phyloP scores from a whole-genome alignment of 192 early-diverging fungal species.

The Gonapodya sp. region DNA sequence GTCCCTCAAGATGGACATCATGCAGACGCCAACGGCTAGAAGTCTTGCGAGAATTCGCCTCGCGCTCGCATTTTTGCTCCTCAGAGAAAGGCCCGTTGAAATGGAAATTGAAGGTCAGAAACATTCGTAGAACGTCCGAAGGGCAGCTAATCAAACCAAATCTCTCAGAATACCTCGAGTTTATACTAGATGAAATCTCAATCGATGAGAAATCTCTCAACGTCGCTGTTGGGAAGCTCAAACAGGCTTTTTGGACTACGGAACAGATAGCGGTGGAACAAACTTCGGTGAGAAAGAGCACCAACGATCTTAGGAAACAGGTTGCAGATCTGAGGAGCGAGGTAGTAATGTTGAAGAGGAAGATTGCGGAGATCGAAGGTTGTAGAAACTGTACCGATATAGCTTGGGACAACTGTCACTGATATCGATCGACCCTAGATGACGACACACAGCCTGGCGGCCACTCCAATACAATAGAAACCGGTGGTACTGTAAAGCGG shows the following conservation, averaged over 20 bases:
- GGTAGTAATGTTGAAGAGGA: neutral
- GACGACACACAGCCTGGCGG: too few relatives aligned
- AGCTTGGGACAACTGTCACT: too few relatives aligned
- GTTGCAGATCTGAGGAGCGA: neutral
- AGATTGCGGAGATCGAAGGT: neutral
- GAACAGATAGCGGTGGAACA: neutral
- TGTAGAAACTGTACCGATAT: too few relatives aligned
- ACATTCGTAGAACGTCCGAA: too few relatives aligned
- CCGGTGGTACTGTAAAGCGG: too few relatives aligned
- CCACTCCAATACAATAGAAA: too few relatives aligned
- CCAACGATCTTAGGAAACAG: neutral
- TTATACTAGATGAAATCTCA: neutral
- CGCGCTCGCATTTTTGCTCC: neutral
- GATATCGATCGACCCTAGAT: too few relatives aligned
- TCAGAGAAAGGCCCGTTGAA: neutral
- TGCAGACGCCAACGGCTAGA: neutral
- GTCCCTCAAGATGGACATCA: too few relatives aligned
- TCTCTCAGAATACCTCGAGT: neutral
- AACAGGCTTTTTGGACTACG: neutral
- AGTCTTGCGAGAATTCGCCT: neutral
- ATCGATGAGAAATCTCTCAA: neutral
- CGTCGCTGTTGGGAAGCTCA: neutral
- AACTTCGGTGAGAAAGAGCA: neutral
- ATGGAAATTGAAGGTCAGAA: neutral
- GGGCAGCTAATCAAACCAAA: neutral